phyloP scores from a whole-genome alignment of 139 green algal genomes.

The Coelastrella sp. region DNA sequence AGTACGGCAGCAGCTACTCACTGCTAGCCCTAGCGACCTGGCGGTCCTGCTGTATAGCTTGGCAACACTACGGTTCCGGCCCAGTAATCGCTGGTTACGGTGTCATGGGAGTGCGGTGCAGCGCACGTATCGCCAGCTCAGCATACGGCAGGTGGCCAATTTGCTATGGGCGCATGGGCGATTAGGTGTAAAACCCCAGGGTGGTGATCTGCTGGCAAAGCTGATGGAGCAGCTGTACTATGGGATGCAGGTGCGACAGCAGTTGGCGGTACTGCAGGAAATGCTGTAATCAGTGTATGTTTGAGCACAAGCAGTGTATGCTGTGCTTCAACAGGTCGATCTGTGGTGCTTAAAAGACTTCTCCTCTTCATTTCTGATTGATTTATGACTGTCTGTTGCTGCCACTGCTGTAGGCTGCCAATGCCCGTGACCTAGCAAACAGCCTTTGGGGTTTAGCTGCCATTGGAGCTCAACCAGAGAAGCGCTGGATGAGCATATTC shows the following conservation, averaged over 20 bases:
- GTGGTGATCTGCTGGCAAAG: background rate
- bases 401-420: background rate
- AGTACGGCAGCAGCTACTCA: background rate
- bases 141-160: background rate
- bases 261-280: background rate
- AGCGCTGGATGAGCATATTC: slow-evolving; percentile 53
- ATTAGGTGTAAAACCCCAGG: background rate
- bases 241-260: slow-evolving; percentile 26
- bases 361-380: too few species aligned
- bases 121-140: background rate
- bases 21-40: background rate
- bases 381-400: background rate
- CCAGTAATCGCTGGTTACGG: background rate
- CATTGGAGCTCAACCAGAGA: slow-evolving; percentile 26
- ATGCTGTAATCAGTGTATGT: too few species aligned
- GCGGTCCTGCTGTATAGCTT: slow-evolving; percentile 40
- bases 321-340: too few species aligned
- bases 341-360: too few species aligned
- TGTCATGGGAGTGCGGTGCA: background rate
- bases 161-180: slow-evolving; percentile 32
- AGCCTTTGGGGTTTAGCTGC: slow-evolving; percentile 57
- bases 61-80: background rate
- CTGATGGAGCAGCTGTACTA: slow-evolving; percentile 5
- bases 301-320: too few species aligned
- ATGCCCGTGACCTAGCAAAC: slow-evolving; percentile 33